Conservation (phyloP, 495 filamentous ascomycete species). For the Annulohypoxylon nitens region DNA sequence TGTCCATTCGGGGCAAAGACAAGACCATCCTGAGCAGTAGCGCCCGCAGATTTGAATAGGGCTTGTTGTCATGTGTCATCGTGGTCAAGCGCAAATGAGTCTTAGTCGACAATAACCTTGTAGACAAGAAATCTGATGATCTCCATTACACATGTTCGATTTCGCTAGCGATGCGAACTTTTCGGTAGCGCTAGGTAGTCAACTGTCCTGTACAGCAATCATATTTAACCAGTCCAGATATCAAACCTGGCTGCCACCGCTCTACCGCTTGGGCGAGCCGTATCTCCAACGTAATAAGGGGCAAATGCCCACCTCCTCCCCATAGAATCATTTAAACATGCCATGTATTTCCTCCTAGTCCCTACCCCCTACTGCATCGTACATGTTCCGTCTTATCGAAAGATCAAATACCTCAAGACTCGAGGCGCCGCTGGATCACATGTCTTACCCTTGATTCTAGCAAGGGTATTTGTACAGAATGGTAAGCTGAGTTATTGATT, state of each 20-base stretch:
- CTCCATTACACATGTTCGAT: neutral
- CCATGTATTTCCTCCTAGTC: slow-evolving; percentile 3
- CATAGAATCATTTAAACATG: slow-evolving; percentile 1
- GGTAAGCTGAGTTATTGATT: slow-evolving; percentile 21
- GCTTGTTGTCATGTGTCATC: neutral
- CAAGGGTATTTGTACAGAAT: slow-evolving; percentile 18
- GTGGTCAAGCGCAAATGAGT: neutral
- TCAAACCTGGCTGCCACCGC: neutral
- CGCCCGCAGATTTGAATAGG: neutral
- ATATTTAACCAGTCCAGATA: neutral
- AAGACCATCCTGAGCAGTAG: neutral
- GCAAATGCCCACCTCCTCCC: neutral
- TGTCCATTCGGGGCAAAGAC: neutral
- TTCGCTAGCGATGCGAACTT: neutral
- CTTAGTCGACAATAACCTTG: neutral
- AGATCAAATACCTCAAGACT: neutral
- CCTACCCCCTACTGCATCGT: slow-evolving; percentile 2
- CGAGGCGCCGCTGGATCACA: neutral
- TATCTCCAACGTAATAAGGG: slow-evolving; percentile 20
- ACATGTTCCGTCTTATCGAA: neutral
- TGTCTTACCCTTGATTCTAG: neutral
- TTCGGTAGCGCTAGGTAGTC: neutral
- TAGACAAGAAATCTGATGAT: neutral
- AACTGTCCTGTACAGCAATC: neutral
- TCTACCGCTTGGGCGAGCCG: neutral